Conservation (phyloP, 768 basidiomycete genomes). For the Chalciporus sphaerocephalus region DNA sequence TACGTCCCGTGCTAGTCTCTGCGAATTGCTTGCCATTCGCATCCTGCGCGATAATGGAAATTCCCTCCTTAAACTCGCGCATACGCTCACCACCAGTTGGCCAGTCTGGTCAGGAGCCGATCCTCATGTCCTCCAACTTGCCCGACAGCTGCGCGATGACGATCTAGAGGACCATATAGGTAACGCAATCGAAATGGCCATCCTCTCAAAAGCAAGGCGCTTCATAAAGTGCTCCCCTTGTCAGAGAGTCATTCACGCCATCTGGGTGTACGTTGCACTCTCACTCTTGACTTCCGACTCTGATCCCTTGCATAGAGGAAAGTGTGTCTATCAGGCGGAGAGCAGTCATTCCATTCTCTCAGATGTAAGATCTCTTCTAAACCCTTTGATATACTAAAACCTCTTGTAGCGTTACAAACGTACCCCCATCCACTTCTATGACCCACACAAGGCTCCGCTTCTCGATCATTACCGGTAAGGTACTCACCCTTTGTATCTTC, state of each 20-base stretch:
- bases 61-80: conserved; percentile 61
- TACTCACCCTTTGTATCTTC: background rate
- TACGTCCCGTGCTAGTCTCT: conserved; percentile 71
- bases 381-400: background rate
- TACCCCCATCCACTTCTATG: conserved; percentile 88
- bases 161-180: conserved; percentile 78
- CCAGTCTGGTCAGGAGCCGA: conserved; percentile 76
- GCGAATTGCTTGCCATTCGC: conserved; percentile 85
- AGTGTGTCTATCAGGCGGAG: conserved; percentile 87
- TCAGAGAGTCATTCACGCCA: conserved; percentile 84
- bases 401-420: conserved; percentile 79
- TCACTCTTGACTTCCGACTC: background rate
- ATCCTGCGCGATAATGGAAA: conserved; percentile 69
- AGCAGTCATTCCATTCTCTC: conserved; percentile 87
- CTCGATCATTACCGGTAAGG: conserved; percentile 89
- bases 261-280: conserved; percentile 58
- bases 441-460: conserved; percentile 89
- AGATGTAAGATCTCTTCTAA: conserved; percentile 50
- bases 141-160: conserved; percentile 60
- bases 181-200: conserved; percentile 91
- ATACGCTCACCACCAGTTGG: conserved; percentile 77
- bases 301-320: conserved; percentile 51
- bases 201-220: conserved; percentile 77
- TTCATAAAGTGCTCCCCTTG: conserved; percentile 89
- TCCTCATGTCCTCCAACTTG: conserved; percentile 49